Evolutionary conservation across 495 filamentous ascomycete species (phyloP).

Genomic region (Lophiostoma macrostomum): DNA sequence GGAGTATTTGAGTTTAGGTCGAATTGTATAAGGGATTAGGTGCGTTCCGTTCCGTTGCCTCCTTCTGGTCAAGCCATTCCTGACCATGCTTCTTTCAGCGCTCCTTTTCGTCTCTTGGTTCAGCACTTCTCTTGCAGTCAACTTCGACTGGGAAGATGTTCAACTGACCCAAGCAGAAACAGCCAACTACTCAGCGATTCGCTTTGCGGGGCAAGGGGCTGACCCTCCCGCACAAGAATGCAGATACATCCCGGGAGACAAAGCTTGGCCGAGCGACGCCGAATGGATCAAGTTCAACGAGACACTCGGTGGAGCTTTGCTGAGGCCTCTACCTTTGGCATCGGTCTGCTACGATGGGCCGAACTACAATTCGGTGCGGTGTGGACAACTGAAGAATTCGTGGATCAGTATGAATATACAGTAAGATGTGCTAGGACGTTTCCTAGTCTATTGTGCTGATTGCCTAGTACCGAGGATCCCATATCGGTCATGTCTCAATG

Average conservation of each 20-base stretch:
- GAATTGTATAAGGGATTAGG: too few species aligned
- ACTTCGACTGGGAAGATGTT: constrained; percentile 21
- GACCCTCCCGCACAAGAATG: constrained; percentile 5
- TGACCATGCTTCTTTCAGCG: constrained; percentile 4
- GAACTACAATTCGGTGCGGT: constrained; percentile 8
- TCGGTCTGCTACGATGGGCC: constrained; percentile 18
- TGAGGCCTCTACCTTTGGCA: constrained; percentile 23
- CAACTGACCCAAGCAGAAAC: constrained; percentile 25
- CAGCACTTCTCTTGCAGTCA: constrained; percentile 4
- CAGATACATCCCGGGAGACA: constrained; percentile 18
- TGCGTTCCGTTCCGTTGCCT: not conserved
- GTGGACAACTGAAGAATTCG: constrained; percentile 6
- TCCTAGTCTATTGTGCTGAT: not conserved
- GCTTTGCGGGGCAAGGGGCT: constrained; percentile 1
- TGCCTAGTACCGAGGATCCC: constrained; percentile 16
- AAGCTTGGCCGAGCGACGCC: constrained; percentile 22
- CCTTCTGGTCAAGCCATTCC: not conserved
- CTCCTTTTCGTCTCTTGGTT: not conserved
- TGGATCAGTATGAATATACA: constrained; percentile 16
- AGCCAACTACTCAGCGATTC: constrained; percentile 15
- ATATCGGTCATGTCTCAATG: constrained; percentile 15
- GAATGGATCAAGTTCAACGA: constrained; percentile 28
- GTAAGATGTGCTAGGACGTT: too few species aligned
- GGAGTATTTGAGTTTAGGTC: too few species aligned
- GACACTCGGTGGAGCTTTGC: constrained; percentile 23